Evolutionary conservation across 768 basidiomycete species (phyloP), one percentile per base, ranked within the genome.

Genomic region (Coprinopsis cinerea): DNA sequence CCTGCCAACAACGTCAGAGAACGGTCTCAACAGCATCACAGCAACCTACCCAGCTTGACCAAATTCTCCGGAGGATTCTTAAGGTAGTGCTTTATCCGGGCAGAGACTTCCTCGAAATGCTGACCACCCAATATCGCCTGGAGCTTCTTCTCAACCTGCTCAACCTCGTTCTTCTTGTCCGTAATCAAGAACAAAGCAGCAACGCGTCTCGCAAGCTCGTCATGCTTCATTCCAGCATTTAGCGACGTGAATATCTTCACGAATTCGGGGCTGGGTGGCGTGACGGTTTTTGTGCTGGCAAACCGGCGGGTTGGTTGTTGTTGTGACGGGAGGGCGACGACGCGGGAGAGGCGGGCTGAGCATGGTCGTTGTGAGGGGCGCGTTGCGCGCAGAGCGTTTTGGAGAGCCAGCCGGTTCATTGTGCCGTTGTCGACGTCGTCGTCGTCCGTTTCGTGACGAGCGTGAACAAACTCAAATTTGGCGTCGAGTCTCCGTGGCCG

Each of bases 331-430:
- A 42, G 15, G 2, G 45, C 24, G n/a, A n/a, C 14, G 48, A 18
- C 25, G 13, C 40, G 18, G 30, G 36, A 5, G 23, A 15, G 3
- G 32, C 45, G 32, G 42, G 51, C 22, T 25, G 32, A 6, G 45
- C 28, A 36, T 36, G 18, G 45, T 18, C 45, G 28, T n/a, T 55
- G 34, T 59, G 65, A 18, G 11, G 55, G 60, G 56, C 67, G 64
- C 49, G 61, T 55, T 44, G 58, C 59, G 52, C 67, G 68, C 49
- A 65, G 57, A 32, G 62, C 47, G 23, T 60, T 61, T 30, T 59
- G 55, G 43, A 62, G n/a, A 6, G 51, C 48, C n/a, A 53, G 34
- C 9, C 49, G 49, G 45, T 47, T 50, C 49, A 54, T 51, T 1
- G 47, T 45, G n/a, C 40, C 26, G 32, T 25, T 26, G 23, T 40